Evolutionary conservation across 1,284 basidiomycete species (phyloP).

Genomic region (Neotropicomus parvogracilis): DNA sequence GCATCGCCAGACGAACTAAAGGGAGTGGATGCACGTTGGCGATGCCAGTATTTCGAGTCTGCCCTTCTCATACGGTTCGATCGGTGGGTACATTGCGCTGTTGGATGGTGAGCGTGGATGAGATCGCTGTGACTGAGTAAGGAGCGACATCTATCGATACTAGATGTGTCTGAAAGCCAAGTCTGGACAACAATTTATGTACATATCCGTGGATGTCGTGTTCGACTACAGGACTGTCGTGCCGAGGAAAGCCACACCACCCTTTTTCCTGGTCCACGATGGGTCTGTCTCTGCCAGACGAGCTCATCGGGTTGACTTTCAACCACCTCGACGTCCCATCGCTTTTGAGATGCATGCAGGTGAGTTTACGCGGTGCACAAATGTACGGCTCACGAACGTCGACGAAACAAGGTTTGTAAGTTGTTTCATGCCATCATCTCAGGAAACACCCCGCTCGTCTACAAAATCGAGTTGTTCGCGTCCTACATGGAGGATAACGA

Average conservation of each 20-base stretch:
- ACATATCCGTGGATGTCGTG: no score
- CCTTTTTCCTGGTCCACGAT: constrained; percentile 6
- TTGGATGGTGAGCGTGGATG: constrained; percentile 1
- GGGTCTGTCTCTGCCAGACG: constrained; percentile 24
- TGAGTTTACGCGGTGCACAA: constrained; percentile 9
- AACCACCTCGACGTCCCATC: constrained; percentile 26
- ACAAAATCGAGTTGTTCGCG: constrained; percentile 50
- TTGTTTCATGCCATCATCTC: constrained; percentile 41
- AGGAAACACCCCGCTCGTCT: constrained; percentile 39
- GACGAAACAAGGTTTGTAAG: constrained; percentile 42
- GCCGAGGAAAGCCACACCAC: not conserved
- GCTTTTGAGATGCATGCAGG: constrained; percentile 27
- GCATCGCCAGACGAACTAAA: constrained; percentile 58
- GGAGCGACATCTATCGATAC: constrained; percentile 22
- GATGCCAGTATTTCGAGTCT: constrained; percentile 62
- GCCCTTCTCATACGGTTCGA: constrained; percentile 63
- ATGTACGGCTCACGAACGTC: not conserved
- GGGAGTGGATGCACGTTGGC: constrained; percentile 56
- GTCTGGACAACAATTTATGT: constrained; percentile 11
- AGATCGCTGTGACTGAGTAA: constrained; percentile 2
- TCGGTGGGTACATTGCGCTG: constrained; percentile 53
- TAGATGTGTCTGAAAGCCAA: constrained; percentile 8
- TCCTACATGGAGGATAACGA: constrained; percentile 45
- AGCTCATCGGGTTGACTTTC: constrained; percentile 20
- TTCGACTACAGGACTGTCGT: no score